These are phyloP conservation scores for Astragalus membranaceus DNA, from an alignment of 306 rosid species.

Conservation along the genomic window DNA sequence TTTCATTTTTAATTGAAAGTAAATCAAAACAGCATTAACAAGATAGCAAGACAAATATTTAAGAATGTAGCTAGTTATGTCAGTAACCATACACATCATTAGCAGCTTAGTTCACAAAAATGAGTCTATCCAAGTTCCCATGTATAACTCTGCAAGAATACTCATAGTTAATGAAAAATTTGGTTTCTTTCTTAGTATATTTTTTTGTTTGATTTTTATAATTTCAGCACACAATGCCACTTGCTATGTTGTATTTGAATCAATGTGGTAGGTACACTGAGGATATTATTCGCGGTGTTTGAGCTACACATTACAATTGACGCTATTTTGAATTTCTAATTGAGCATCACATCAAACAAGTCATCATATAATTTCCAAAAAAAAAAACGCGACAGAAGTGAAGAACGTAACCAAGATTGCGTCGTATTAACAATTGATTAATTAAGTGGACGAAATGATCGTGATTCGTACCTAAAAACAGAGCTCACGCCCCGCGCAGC, in stretches of 20 bases:
- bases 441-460: background rate
- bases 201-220: background rate
- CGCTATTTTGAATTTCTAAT: background rate
- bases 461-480: background rate
- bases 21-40: background rate
- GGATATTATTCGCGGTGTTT: background rate
- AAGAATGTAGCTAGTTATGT: background rate
- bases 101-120: background rate
- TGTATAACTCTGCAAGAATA: too few species aligned
- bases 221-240: background rate
- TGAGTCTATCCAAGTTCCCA: background rate
- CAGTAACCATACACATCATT: background rate
- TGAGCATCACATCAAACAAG: background rate
- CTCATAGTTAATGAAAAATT: too few species aligned
- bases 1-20: background rate
- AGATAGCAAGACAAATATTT: background rate
- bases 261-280: background rate
- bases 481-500: background rate
- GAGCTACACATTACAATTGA: background rate
- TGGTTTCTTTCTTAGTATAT: background rate
- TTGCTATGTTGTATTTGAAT: background rate
- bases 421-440: too few species aligned
- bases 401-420: too few species aligned
- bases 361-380: background rate
- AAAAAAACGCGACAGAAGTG: background rate